These are phyloP conservation scores for Epichloe hybrida DNA, from an alignment of 2,329 filamentous ascomycete genomes.

Conservation along the genomic window DNA sequence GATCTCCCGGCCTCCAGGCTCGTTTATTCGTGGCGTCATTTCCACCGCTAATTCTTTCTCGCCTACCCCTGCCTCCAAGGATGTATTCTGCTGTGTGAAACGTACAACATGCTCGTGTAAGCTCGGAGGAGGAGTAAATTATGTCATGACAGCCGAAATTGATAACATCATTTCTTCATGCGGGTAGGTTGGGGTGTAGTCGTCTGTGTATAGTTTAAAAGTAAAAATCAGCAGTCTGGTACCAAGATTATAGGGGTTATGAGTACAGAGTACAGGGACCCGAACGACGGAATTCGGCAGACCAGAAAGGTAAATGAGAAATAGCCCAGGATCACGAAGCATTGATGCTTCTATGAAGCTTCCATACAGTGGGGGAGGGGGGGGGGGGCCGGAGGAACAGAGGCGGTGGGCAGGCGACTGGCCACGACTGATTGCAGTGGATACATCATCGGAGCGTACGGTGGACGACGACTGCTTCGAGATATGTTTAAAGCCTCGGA, in stretches of 20 bases:
- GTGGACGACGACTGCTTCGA: not conserved
- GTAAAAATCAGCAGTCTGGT: no score
- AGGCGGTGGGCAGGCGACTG: not conserved
- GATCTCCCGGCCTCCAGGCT: not conserved
- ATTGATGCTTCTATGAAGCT: conserved; percentile 8
- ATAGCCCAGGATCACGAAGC: conserved; percentile 1
- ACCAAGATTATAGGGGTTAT: no score
- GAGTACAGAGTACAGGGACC: no score
- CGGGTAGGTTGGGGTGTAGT: no score
- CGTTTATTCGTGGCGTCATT: not conserved
- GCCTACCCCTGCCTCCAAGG: not conserved
- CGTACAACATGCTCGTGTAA: no score
- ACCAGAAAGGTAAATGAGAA: not conserved
- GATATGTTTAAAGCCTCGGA: no score
- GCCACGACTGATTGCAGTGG: conserved; percentile 1
- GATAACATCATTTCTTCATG: no score
- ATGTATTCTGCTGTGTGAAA: not conserved
- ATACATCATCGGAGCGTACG: not conserved
- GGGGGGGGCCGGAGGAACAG: not conserved
- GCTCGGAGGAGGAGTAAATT: no score
- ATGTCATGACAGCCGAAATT: no score
- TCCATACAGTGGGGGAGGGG: conserved; percentile 4
- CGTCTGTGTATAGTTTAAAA: no score
- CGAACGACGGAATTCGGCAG: no score
- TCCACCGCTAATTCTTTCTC: not conserved